Percentiles rank a stretch among this genome's conserved stretches.
Conservation (phyloP, 2,329 filamentous ascomycete genomes). For the Eurotiales sp. region DNA sequence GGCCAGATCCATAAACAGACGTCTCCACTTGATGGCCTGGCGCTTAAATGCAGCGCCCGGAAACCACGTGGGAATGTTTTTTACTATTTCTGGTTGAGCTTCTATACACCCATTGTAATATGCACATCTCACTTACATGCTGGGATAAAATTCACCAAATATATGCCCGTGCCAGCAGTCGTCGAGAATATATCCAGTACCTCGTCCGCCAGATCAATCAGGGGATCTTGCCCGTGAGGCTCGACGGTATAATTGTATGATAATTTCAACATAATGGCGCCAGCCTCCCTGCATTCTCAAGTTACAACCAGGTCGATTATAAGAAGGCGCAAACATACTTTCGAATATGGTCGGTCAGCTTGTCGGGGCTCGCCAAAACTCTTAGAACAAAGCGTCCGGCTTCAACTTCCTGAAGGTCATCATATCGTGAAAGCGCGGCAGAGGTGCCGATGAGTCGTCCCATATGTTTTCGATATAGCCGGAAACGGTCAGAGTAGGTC, state of each 20-base stretch:
- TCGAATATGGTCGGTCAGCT: slow-evolving; percentile 8
- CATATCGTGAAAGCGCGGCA: slow-evolving; percentile 4
- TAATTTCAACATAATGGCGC: slow-evolving; percentile 41
- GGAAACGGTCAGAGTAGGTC: slow-evolving; percentile 3
- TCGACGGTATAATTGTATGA: slow-evolving; percentile 46
- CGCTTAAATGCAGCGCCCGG: slow-evolving; percentile 45
- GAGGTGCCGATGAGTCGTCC: slow-evolving; percentile 9
- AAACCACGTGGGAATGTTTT: slow-evolving; percentile 44
- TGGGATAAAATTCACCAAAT: slow-evolving; percentile 22
- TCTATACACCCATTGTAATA: slow-evolving; percentile 37
- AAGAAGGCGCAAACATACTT: slow-evolving; percentile 27
- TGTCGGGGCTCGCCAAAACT: neutral
- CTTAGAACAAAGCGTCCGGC: slow-evolving; percentile 7
- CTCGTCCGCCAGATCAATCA: slow-evolving; percentile 39
- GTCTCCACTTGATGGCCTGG: slow-evolving; percentile 35
- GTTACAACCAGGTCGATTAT: neutral
- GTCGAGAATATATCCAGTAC: slow-evolving; percentile 34
- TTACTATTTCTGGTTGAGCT: slow-evolving; percentile 39
- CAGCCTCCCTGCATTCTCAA: slow-evolving; percentile 28
- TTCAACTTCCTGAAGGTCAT: slow-evolving; percentile 12
- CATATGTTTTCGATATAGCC: slow-evolving; percentile 9
- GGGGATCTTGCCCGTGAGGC: slow-evolving; percentile 35
- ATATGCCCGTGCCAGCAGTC: slow-evolving; percentile 43
- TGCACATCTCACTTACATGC: slow-evolving; percentile 38
- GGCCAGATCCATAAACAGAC: slow-evolving; percentile 26